Evolutionary conservation across 768 basidiomycete genomes (phyloP), one percentile per base, ranked within the genome.

Genomic region (Tephrocybe sp.): DNA sequence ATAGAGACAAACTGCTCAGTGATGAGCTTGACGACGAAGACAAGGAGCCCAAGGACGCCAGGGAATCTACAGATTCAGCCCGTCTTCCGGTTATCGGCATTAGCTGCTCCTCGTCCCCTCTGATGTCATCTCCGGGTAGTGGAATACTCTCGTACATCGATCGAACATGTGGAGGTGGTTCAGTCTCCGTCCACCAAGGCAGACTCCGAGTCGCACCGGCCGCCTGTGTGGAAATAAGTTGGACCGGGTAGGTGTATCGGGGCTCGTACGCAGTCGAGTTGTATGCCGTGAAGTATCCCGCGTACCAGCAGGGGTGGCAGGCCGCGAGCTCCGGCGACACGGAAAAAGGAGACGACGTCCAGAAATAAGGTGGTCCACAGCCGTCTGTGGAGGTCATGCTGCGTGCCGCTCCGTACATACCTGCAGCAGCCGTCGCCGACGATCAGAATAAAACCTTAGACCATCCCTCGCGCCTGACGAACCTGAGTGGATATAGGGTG

Each of bases 91-190:
- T 1, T 8, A n/a, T 8, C 15, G 5, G 9, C 13, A 7, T 15
- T n/a, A 16, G 22, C 3, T n/a, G 22, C 4, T 37, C 16, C 28
- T 28, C 36, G 5, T 21, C n/a, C 3, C 22, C 25, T 5, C 13
- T 15, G 5, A 3, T 16, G 1, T 50, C 49, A 8, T 43, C 42
- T 13, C 32, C 5, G 18, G 40, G 48, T 11, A 49, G 48, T 32
- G 39, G 40, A 22, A 49, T 49, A 0, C 39, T 42, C 7, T 26
- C 30, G 30, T 49, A 49, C 39, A 49, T 16, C 11, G 48, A 27
- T 19, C 48, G 28, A 5, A 21, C 16, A 22, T 49, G 48, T 22
- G 48, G 48, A 12, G 48, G 48, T 21, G 47, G 26, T 15, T 19
- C 47, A 3, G 26, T 9, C 5, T 21, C 36, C 36, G 36, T 7